Evolutionary conservation across 495 filamentous ascomycete genomes (phyloP), one percentile per base, ranked within the genome.

Genomic region (Rostrohypoxylon terebratum): DNA sequence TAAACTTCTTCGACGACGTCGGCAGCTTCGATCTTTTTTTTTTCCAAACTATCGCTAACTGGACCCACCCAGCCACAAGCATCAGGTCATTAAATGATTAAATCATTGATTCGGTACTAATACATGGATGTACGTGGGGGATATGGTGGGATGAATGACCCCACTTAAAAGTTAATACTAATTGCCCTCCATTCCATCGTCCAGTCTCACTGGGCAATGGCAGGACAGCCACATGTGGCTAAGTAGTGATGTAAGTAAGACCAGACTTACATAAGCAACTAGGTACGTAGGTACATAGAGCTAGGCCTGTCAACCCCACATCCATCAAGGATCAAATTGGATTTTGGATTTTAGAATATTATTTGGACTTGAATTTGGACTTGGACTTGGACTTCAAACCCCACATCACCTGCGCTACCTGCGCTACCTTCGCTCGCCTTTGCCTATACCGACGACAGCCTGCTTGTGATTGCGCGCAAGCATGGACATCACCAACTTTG

Each of bases 401-500:
- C 59, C 59, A 69, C n/a, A n/a, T n/a, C n/a, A n/a, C n/a, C n/a
- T n/a, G n/a, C n/a, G n/a, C 51, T 47, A 65, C 31, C 47, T 45
- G 16, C 34, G 20, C 45, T 57, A 34, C 58, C 58, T 45, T 45
- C 42, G 20, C 20, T n/a, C 18, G 11, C 34, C 34, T 38, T 10
- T 5, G 45, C 18, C 45, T 5, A 53, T 25, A 23, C 13, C 48
- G 14, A 20, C 47, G 21, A 28, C 47, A 28, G 8, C 25, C 8
- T 2, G 45, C 45, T 50, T 53, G 10, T 14, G 16, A 33, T 14
- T n/a, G n/a, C 31, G n/a, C 31, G 16, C 21, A 42, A 65, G 48
- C 60, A 98, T 99, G 96, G 94, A 98, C 63, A 91, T 98, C 78
- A 98, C 96, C 18, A 88, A 88, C 59, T 94, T 92, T 66, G 85